phyloP scores from a whole-genome alignment of 768 basidiomycete species.

The Phylloporus scabripes region DNA sequence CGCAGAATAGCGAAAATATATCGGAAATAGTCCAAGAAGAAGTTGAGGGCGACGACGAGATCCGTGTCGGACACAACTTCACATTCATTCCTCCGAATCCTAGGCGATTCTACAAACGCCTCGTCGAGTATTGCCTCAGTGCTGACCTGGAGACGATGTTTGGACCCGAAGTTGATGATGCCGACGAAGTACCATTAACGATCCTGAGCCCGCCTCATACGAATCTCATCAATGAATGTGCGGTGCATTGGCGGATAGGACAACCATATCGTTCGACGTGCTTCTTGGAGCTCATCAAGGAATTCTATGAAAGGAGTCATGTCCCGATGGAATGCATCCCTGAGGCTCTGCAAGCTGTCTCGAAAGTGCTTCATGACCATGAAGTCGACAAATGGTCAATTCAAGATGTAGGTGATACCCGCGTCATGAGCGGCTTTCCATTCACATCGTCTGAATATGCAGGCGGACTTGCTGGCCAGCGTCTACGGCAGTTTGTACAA shows the following conservation, averaged over 20 bases:
- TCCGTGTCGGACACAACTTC: constrained; percentile 71
- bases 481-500: constrained; percentile 76
- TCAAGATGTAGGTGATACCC: constrained; percentile 61
- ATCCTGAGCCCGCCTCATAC: constrained; percentile 79
- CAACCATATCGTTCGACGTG: constrained; percentile 71
- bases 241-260: constrained; percentile 83
- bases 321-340: constrained; percentile 94
- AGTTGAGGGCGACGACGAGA: constrained; percentile 58
- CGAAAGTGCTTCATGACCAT: constrained; percentile 64
- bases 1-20: constrained; percentile 26
- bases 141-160: constrained; percentile 87
- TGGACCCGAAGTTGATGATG: constrained; percentile 85
- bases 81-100: constrained; percentile 90
- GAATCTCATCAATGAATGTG: constrained; percentile 83
- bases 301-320: constrained; percentile 82
- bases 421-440: not conserved
- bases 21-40: constrained; percentile 35
- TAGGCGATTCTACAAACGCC: constrained; percentile 74
- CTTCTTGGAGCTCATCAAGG: constrained; percentile 81
- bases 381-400: constrained; percentile 72
- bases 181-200: constrained; percentile 91
- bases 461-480: constrained; percentile 66
- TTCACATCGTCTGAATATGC: constrained; percentile 3
- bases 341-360: constrained; percentile 74
- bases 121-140: constrained; percentile 78